Conservation (phyloP, 2,329 filamentous ascomycete species). For the Cercospora brassicicola region DNA sequence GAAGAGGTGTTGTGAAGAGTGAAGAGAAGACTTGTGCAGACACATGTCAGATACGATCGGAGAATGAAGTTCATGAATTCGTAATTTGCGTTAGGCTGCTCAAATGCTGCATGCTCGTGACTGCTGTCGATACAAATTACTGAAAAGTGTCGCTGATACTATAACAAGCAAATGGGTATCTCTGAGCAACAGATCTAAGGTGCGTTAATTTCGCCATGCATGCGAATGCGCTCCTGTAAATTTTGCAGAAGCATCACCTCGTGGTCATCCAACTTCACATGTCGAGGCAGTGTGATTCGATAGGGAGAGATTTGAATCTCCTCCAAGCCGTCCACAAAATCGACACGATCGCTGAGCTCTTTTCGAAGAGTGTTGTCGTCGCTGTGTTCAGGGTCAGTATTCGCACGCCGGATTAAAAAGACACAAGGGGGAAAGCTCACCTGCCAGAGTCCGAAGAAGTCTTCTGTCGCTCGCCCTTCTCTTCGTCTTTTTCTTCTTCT, state of each 20-base stretch:
- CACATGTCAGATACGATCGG: neutral
- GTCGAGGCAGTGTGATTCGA: slow-evolving; percentile 39
- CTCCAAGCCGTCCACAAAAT: slow-evolving; percentile 22
- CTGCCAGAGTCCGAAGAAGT: slow-evolving; percentile 24
- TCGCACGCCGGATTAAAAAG: neutral
- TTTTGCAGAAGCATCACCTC: slow-evolving; percentile 41
- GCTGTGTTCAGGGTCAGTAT: neutral
- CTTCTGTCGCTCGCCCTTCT: slow-evolving; percentile 15
- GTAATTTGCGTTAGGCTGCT: neutral
- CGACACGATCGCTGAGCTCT: slow-evolving; percentile 25
- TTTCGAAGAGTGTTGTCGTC: slow-evolving; percentile 24
- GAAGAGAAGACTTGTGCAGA: neutral
- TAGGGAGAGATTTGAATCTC: slow-evolving; percentile 39
- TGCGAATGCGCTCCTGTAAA: slow-evolving; percentile 38
- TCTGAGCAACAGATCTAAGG: neutral
- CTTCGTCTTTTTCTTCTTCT: slow-evolving; percentile 10
- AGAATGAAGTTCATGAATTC: neutral
- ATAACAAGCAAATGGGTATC: neutral
- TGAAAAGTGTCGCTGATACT: neutral
- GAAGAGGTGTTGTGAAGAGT: neutral
- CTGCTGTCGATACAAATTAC: neutral
- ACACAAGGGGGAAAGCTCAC: slow-evolving; percentile 4
- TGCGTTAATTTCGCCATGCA: slow-evolving; percentile 16
- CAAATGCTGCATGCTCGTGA: neutral
- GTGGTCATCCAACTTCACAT: slow-evolving; percentile 40